Base-by-base conservation (phyloP, 768 basidiomycete species). In the Pisolithus sp. region DNA sequence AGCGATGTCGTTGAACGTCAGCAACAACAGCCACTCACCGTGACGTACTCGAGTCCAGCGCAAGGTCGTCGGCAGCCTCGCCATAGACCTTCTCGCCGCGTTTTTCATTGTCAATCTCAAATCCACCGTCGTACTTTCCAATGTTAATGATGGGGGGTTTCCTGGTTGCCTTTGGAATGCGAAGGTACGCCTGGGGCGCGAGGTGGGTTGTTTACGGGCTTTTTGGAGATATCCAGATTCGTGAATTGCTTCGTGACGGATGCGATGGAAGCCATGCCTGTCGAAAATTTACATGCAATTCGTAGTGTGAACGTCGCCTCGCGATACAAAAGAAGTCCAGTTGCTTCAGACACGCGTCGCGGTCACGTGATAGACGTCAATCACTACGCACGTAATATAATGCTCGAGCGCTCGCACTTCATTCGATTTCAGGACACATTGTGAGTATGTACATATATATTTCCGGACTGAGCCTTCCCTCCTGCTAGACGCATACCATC, bases 61-160 rank as follows among this genome's bases (percentile, higher is more conserved):
- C 91, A 4, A 96, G 73, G 7, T 88, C 77, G 58, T 83, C 77
- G 0, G 89, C 92, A 2, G 89, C 86, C 55, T 91, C 85, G 1
- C 87, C 89, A 37, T 76, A 80, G 1, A 91, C 81, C 20, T 71
- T 72, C 60, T 86, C 81, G n/a, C 86, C 86, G 54, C 85, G 74
- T 57, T 83, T 87, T 62, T 86, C 86, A 47, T 89, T 84, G 57
- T 96, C 95, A 31, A 81, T 71, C 70, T 96, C 94, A n/a, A 97
- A 79, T 2, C 94, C 93, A n/a, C 93, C 94, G 57, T 99, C 95
- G 66, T 99, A 99, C 43, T 73, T 78, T 26, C 95, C 94, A 31
- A 96, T 91, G 61, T 92, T 90, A 38, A 91, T 89, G 36, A 91
- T 68, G 38, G 58, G 31, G 20, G 60, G 34, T 57, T 67, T 58